phyloP scores from a whole-genome alignment of 148 eudicot species.

The Silene conica region DNA sequence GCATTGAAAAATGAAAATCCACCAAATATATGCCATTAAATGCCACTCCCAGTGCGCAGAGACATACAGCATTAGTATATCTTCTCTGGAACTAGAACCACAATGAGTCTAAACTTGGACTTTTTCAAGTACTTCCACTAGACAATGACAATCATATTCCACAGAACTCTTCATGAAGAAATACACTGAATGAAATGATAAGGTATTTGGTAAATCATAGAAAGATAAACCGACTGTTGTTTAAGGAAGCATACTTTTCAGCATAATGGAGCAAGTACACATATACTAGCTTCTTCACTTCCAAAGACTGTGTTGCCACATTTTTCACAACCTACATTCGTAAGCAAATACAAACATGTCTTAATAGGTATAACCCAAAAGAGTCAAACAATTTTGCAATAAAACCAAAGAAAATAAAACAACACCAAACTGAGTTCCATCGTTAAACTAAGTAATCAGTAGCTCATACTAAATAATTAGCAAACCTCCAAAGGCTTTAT shows the following conservation, averaged over 20 bases:
- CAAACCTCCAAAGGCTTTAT: neutral
- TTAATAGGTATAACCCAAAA: constrained; percentile 17
- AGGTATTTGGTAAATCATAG: neutral
- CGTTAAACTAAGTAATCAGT: neutral
- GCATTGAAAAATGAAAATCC: neutral
- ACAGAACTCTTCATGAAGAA: constrained; percentile 4
- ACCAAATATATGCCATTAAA: neutral
- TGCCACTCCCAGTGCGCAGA: neutral
- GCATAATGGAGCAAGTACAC: constrained; percentile 92
- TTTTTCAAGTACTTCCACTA: constrained; percentile 1
- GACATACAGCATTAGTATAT: neutral
- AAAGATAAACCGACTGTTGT: neutral
- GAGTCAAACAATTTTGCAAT: neutral
- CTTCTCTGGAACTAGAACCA: neutral
- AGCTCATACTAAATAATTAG: neutral
- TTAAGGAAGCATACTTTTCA: constrained; percentile 65
- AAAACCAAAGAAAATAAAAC: constrained; percentile 10
- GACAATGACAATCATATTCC: neutral
- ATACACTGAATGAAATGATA: neutral
- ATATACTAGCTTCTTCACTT: constrained; percentile 99
- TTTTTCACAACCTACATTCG: constrained; percentile 84
- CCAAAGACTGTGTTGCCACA: constrained; percentile 88
- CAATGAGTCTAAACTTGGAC: neutral
- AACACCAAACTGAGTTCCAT: neutral
- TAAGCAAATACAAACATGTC: constrained; percentile 10